Base-by-base conservation (phyloP, 2,329 filamentous ascomycete species). In the Xylariaceae sp. region DNA sequence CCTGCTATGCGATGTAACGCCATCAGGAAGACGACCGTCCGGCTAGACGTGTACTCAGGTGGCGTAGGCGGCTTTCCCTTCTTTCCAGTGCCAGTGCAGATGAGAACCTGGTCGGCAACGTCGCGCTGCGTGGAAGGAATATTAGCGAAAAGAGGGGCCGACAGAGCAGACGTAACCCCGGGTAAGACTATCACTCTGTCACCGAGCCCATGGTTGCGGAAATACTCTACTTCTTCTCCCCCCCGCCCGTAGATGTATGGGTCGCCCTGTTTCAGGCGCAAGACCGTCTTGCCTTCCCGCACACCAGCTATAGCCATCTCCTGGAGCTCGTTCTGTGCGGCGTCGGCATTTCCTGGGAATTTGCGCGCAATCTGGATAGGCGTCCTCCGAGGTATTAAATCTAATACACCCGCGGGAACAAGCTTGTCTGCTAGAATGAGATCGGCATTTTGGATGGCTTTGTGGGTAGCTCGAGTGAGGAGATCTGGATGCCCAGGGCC, bases 181-280 rank as follows among this genome's bases (percentile, higher is more conserved):
- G 95, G 95, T 2, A 99, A 79, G 0, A 99, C 93, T 0, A 84
- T 69, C 1, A 87, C 79, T 8, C 73, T 77, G 9, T 87, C 85
- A 4, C 81, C 82, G 56, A 88, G 87, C 1, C 92, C 92, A 44
- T 89, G 82, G 3, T 78, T 77, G 2, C 87, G 80, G 80, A 99
- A 97, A 72, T 90, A 96, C 26, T 86, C 84, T 34, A 92, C 91
- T 73, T 99, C 95, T 73, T 99, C 95, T 29, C 92, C 95, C 53
- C 95, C 95, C 34, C 95, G 87, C 34, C 95, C 95, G 74, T 98
- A 99, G 34, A 99, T 85, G 75, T 96, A 99, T 0, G 95, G 95
- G 69, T 99, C 95, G 41, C 95, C 95, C 73, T 99, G 95, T 77
- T 99, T 99, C 40, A 99, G 80, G 3, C 95, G 85, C 29, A 99